Evolutionary conservation across 208 protist genomes (phyloP).

Genomic region (Wallacemonas sp.): DNA sequence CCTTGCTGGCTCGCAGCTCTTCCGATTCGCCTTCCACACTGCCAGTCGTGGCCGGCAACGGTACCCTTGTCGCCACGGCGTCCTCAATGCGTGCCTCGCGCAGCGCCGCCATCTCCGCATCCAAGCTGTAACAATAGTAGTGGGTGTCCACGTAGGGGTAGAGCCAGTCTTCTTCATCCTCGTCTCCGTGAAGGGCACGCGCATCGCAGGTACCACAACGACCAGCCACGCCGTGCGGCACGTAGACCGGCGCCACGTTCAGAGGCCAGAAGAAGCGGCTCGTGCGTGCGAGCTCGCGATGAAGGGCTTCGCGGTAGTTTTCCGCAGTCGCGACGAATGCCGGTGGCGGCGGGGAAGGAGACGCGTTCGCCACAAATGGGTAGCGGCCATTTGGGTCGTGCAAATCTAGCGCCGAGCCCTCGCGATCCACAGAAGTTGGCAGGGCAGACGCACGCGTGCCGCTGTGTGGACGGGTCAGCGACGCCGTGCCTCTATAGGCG

Average conservation of each 20-base stretch:
- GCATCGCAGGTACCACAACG: conserved; percentile 22
- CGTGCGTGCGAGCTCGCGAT: conserved; percentile 11
- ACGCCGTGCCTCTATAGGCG: neutral
- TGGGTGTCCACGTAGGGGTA: conserved; percentile 33
- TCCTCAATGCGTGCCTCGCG: conserved; percentile 21
- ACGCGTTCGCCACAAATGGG: neutral
- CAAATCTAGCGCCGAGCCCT: neutral
- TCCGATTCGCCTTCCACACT: neutral
- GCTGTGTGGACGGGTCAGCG: neutral
- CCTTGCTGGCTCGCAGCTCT: no score
- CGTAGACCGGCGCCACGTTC: conserved; percentile 25
- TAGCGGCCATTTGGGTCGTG: neutral
- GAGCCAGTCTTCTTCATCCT: conserved; percentile 26
- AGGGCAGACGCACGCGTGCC: conserved; percentile 1
- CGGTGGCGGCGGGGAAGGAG: neutral
- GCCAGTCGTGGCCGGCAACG: no score
- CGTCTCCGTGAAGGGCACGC: conserved; percentile 12
- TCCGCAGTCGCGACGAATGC: neutral
- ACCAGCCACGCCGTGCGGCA: conserved; percentile 16
- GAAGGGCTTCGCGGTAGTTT: neutral
- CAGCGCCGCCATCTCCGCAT: conserved; percentile 30
- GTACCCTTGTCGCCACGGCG: neutral
- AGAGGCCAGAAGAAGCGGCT: conserved; percentile 40
- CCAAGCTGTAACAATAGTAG: conserved; percentile 41
- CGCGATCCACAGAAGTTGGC: neutral